Evolutionary conservation across 805 yeast genomes (phyloP), one percentile per base, ranked within the genome.

Genomic region (Grigorovia humatica): DNA sequence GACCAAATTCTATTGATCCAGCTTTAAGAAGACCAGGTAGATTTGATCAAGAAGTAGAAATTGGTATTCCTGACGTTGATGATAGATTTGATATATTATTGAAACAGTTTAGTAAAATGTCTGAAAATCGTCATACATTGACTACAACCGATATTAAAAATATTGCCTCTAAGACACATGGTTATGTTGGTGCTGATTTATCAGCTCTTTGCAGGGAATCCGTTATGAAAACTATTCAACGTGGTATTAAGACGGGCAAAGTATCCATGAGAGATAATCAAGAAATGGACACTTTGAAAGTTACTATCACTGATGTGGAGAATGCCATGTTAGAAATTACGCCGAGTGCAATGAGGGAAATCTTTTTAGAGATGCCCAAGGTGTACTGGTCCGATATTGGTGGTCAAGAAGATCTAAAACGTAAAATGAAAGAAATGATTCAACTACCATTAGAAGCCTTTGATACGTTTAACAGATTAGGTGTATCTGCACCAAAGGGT

Each of bases 271-370:
- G 48, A 1, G n/a, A 15, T 11, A 27, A 17, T 3, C 55, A 57
- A 4, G 64, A 64, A 2, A 70, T 64, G 35, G 54, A 54, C 0
- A 65, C 73, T 0, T 69, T 84, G 55, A 75, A 70, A 51, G 79
- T 88, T 2, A 62, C 68, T 1, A 52, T 72, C 11, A 66, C 64
- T 0, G 96, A 91, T 60, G 73, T 91, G n/a, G 81, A 81, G 48
- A 68, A 66, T 20, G 90, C 97, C 0, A 68, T 89, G 64, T 68
- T 80, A 1, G 90, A 86, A n/a, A 81, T 93, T 1, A 75, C 95
- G 48, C 98, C 99, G 1, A 85, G 96, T 54, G 98, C 98, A 2
- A 93, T 93, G 99, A 78, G 96, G 53, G 99, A 93, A 66, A 87
- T 91, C 49, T 83, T 89, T 52, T 72, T 93, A 48, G 99, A 93